Percentiles rank a stretch among this genome's conserved stretches.
Evolutionary conservation across 2,329 filamentous ascomycete species (phyloP).

Genomic region (Colletotrichum gigasporum): DNA sequence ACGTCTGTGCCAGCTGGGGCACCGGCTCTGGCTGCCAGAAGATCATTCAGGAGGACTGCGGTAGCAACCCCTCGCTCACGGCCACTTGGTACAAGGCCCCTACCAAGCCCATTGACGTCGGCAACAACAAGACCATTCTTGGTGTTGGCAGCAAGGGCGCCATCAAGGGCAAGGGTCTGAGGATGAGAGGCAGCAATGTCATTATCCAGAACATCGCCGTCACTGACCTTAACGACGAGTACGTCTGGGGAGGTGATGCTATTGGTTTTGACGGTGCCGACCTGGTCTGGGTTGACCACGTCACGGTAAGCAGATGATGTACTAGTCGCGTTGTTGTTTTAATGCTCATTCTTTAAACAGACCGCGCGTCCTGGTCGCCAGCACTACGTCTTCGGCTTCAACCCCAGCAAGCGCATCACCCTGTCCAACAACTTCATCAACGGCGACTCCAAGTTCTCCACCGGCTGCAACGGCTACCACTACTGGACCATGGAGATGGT

Average conservation of each 20-base stretch:
- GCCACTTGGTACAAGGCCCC: conserved; percentile 27
- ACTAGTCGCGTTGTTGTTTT: background rate
- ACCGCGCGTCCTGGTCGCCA: conserved; percentile 23
- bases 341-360: background rate
- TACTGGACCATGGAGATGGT: conserved; percentile 26
- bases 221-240: conserved; percentile 24
- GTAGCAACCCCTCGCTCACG: background rate
- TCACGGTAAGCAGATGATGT: conserved; percentile 5
- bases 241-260: conserved; percentile 27
- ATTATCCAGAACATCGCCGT: conserved; percentile 29
- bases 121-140: conserved; percentile 23
- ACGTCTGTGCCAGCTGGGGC: conserved; percentile 37
- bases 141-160: conserved; percentile 20
- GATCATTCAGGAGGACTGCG: conserved; percentile 32
- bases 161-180: conserved; percentile 28
- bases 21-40: conserved; percentile 33
- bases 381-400: conserved; percentile 27
- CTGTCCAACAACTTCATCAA: conserved; percentile 30
- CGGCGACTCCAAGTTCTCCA: conserved; percentile 20
- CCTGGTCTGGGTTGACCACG: conserved; percentile 28
- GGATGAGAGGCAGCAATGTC: conserved; percentile 23
- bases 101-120: conserved; percentile 19
- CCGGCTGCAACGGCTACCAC: conserved; percentile 21
- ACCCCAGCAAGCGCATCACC: conserved; percentile 28
- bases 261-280: conserved; percentile 22